These are phyloP conservation scores for Pichia kudriavzevii DNA, from an alignment of 1,139 yeast genomes.

Conservation along the genomic window DNA sequence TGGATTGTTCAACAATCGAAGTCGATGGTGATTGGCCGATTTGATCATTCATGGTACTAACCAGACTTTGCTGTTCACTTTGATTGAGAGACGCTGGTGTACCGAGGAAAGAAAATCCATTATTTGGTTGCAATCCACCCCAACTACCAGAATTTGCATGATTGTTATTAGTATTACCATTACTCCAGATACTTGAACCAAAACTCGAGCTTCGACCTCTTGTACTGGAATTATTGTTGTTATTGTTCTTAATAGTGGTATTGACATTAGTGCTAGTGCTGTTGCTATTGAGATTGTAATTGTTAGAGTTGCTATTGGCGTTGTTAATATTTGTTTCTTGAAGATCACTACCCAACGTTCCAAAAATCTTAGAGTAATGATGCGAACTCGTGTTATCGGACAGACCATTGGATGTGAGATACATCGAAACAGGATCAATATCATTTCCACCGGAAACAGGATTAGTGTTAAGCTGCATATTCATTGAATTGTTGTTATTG, in stretches of 20 bases:
- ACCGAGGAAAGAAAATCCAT: conserved; percentile 13
- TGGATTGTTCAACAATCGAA: neutral
- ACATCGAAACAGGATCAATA: conserved; percentile 10
- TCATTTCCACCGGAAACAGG: conserved; percentile 6
- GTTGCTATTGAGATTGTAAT: too few species aligned
- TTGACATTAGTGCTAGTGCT: conserved; percentile 1
- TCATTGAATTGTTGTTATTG: conserved; percentile 9
- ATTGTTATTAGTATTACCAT: conserved; percentile 13
- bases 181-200: conserved; percentile 29
- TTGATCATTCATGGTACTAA: too few species aligned
- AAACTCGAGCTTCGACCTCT: conserved; percentile 27
- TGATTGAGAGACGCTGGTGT: conserved; percentile 15
- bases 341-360: conserved; percentile 9
- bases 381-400: conserved; percentile 16
- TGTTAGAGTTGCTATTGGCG: too few species aligned
- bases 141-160: conserved; percentile 1
- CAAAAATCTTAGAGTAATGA: conserved; percentile 21
- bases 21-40: too few species aligned
- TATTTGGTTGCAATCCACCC: neutral
- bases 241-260: neutral
- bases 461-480: conserved; percentile 10
- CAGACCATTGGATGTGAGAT: conserved; percentile 14
- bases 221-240: conserved; percentile 14
- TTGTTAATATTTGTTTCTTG: too few species aligned
- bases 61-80: neutral